These are phyloP conservation scores for Chaetoceros tenuissimus DNA, from an alignment of 108 stramenopile species.

Conservation along the genomic window DNA sequence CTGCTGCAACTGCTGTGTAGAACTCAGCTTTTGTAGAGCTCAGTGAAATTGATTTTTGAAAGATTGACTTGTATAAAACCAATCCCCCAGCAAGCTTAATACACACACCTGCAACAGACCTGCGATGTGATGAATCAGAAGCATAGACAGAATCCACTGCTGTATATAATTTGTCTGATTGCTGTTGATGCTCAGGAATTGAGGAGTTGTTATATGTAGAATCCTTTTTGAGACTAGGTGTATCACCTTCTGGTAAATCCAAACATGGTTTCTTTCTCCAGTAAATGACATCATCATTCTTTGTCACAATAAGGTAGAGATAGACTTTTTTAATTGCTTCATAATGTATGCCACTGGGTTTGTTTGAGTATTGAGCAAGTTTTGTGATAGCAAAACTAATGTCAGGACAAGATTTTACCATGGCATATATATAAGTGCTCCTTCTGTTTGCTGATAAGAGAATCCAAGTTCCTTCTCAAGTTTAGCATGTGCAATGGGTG, in stretches of 20 bases:
- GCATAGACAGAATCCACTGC: conserved; percentile 38
- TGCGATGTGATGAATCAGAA: conserved; percentile 8
- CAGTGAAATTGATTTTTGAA: conserved; percentile 18
- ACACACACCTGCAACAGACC: conserved; percentile 17
- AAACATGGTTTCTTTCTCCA: conserved; percentile 8
- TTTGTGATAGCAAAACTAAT: too few species aligned
- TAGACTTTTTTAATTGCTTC: too few species aligned
- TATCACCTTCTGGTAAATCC: conserved; percentile 6
- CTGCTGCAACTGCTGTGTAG: conserved; percentile 12
- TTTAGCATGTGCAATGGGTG: too few species aligned
- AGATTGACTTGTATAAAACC: conserved; percentile 10
- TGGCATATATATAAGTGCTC: too few species aligned
- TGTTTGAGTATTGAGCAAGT: too few species aligned
- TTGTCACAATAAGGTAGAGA: too few species aligned
- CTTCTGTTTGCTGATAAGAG: too few species aligned
- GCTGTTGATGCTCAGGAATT: not conserved
- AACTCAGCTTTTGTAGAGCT: conserved; percentile 20
- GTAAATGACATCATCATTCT: too few species aligned
- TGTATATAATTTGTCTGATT: not conserved
- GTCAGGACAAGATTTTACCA: too few species aligned
- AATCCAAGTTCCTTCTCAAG: too few species aligned
- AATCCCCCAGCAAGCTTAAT: conserved; percentile 20
- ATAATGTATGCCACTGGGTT: too few species aligned
- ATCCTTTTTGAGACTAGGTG: conserved; percentile 3
- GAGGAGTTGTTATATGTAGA: not conserved